phyloP scores from a whole-genome alignment of 2,329 filamentous ascomycete genomes.

The Diaporthe vaccinii region DNA sequence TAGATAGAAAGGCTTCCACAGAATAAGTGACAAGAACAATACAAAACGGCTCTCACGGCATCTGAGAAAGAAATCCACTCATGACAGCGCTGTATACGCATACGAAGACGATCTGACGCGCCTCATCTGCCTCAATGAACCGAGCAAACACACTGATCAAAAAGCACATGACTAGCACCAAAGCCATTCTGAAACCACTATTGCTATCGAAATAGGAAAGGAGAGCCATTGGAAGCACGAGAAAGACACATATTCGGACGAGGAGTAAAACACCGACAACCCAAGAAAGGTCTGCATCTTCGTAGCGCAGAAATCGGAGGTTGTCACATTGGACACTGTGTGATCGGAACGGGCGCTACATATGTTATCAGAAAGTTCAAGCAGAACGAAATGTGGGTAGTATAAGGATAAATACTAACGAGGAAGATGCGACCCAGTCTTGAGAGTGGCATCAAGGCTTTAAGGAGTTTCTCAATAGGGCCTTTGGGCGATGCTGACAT shows the following conservation, averaged over 20 bases:
- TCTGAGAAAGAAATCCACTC: background rate
- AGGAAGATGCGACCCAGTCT: background rate
- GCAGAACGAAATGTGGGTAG: no score
- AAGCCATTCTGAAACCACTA: background rate
- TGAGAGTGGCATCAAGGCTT: background rate
- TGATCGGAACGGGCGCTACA: background rate
- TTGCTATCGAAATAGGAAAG: slow-evolving; percentile 26
- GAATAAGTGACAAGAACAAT: no score
- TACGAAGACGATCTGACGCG: background rate
- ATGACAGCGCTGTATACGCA: background rate
- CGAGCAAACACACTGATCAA: slow-evolving; percentile 19
- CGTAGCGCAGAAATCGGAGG: background rate
- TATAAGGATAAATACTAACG: background rate
- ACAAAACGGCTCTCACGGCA: background rate
- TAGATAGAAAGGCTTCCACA: no score
- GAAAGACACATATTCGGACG: slow-evolving; percentile 9
- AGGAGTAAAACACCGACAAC: background rate
- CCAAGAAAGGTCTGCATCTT: background rate
- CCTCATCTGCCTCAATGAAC: slow-evolving; percentile 11
- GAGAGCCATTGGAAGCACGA: slow-evolving; percentile 14
- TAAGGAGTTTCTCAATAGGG: slow-evolving; percentile 20
- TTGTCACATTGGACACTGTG: background rate
- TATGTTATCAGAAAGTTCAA: background rate
- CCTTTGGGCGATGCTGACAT: background rate
- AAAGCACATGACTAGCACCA: slow-evolving; percentile 17